phyloP scores from a whole-genome alignment of 148 eudicot genomes.

The Mesembryanthemum crystallinum region DNA sequence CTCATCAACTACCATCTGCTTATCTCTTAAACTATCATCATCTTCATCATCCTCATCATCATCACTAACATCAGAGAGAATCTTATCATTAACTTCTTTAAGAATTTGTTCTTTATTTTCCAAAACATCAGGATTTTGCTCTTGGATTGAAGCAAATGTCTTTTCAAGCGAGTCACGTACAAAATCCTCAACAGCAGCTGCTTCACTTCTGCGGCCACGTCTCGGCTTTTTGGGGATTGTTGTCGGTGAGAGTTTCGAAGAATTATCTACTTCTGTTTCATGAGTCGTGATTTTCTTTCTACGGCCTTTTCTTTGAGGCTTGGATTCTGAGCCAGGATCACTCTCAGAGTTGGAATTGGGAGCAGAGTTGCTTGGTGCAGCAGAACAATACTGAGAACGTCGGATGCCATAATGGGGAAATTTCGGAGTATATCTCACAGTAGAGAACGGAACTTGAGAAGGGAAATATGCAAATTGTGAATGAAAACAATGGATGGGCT shows the following conservation, averaged over 20 bases:
- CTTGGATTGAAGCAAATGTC: slow-evolving; percentile 63
- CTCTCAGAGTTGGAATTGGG: slow-evolving; percentile 28
- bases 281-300: slow-evolving; percentile 30
- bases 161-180: slow-evolving; percentile 53
- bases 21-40: slow-evolving; percentile 23
- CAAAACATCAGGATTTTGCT: slow-evolving; percentile 59
- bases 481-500: slow-evolving; percentile 1
- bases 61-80: slow-evolving; percentile 31
- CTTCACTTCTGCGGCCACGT: slow-evolving; percentile 88
- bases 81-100: slow-evolving; percentile 39
- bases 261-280: slow-evolving; percentile 29
- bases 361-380: slow-evolving; percentile 30
- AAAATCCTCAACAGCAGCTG: slow-evolving; percentile 81
- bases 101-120: slow-evolving; percentile 39
- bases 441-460: not conserved
- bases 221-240: slow-evolving; percentile 66
- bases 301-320: slow-evolving; percentile 30
- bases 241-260: slow-evolving; percentile 27
- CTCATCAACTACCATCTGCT: slow-evolving; percentile 68
- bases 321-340: slow-evolving; percentile 24
- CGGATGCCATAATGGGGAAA: slow-evolving; percentile 20
- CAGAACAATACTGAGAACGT: slow-evolving; percentile 30
- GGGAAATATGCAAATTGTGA: not conserved
- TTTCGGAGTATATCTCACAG: not conserved
- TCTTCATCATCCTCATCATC: slow-evolving; percentile 36